Base-by-base conservation (phyloP, 83 land plant species). In the Picea mariana region DNA sequence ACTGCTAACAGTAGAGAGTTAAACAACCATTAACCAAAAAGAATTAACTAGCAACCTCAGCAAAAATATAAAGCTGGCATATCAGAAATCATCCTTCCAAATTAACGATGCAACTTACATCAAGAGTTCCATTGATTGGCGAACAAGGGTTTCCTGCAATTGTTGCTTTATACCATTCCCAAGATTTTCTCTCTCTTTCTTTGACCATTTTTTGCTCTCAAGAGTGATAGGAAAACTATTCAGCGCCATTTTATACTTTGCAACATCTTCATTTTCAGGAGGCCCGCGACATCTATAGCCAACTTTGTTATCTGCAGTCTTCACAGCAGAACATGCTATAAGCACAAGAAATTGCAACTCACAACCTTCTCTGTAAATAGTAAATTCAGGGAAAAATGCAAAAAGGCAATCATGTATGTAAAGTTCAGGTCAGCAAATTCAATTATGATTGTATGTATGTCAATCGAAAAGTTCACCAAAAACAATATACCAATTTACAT, bases 111-210 rank as follows among this genome's bases (percentile, higher is more conserved):
- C 62, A 38, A 60, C 31, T 60, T 84, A 93, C 95, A 85, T 84
- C 61, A 78, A 78, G 26, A 23, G 12, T 65, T 95, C 90, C 85
- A 96, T 86, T 12, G 91, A 78, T 4, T 84, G 84, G 27, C 86
- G 86, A 80, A 97, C 79, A 66, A 90, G 76, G 83, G 80, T 87
- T 78, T 95, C 91, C 78, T 97, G 96, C 77, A 93, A 81, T 68
- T 97, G 98, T 68, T 95, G 95, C 81, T 88, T 88, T 59, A 95
- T 83, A 12, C 98, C 98, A 79, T 93, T 95, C 24, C 34, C 81
- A 62, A 97, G 91, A 71, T 87, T 91, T 64, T 89, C 86, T 20
- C 81, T 93, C 81, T 97, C 99, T 52, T 65, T 80, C 27, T 79
- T 78, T 78, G 98, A 88, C 99, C 99, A 97, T 23, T 79, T 81